Evolutionary conservation across 768 basidiomycete species (phyloP).

Genomic region (Dioszegia crocea): DNA sequence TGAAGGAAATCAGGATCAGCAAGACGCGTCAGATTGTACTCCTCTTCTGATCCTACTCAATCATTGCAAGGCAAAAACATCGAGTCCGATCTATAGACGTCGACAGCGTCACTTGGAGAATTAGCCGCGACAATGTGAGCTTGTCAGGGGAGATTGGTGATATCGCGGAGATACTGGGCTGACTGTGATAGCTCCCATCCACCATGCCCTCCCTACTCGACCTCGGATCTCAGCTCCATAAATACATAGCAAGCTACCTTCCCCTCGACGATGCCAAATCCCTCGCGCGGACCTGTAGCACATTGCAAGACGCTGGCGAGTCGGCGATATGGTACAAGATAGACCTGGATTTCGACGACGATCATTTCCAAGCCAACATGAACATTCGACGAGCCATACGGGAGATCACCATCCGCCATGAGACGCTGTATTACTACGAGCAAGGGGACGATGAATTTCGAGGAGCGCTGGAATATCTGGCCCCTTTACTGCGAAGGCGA

Average conservation of each 20-base stretch:
- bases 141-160: slow-evolving; percentile 45
- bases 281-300: neutral
- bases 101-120: too few species aligned
- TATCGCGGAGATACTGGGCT: too few species aligned
- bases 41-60: too few species aligned
- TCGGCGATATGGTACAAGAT: neutral
- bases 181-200: neutral
- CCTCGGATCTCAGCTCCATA: neutral
- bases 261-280: neutral
- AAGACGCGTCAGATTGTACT: too few species aligned
- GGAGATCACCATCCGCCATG: too few species aligned
- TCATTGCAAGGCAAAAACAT: too few species aligned
- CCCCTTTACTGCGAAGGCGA: neutral
- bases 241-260: neutral
- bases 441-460: neutral
- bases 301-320: neutral
- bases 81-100: too few species aligned
- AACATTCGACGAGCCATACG: neutral
- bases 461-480: neutral
- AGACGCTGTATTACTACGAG: too few species aligned
- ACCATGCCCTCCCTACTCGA: neutral
- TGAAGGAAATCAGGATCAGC: too few species aligned
- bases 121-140: too few species aligned
- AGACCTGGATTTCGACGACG: neutral
- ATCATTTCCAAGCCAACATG: neutral